Base-by-base conservation (phyloP, 352 stramenopile species). In the Pelagophyceae sp. region DNA sequence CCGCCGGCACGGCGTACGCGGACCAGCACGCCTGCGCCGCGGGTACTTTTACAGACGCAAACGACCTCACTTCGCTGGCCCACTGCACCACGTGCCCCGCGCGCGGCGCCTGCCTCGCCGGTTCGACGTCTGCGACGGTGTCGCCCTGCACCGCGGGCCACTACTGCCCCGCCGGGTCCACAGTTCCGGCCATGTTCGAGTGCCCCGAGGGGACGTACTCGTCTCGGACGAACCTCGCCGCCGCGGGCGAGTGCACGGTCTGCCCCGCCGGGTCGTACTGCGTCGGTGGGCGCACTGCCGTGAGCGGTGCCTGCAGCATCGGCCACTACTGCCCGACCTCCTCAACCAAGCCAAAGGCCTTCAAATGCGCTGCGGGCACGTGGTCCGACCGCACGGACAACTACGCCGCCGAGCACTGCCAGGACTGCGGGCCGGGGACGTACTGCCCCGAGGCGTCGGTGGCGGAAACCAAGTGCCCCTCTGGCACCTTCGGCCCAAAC, bases 21-120 rank as follows among this genome's bases (percentile, higher is more conserved):
- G 85, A 88, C 20, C 85, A 94, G 76, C 94, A 90, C 77, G 91
- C 91, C 0, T 97, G 92, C 81, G 87, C 90, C 38, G 85, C 87
- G 0, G 93, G 92, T 15, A 94, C 90, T 0, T 97, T 92, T 77
- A 81, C 77, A 1, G 78, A 85, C 40, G 82, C 86, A 32, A 91
- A 84, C 0, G 87, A 90, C 0, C 80, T 96, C 0, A 85, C 91
- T 38, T 86, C 80, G 23, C 83, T 83, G 15, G 81, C 54, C 0
- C 87, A 96, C 75, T 97, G 93, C 76, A 83, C 89, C 0, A 72
- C 81, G 17, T 97, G 93, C 77, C 84, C 88, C 33, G 82, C 86
- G 51, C 11, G 76, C 5, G n/a, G 32, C 32, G 27, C 25, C 25
- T 79, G 90, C 32, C 80, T 82, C 0, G 72, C 83, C 40, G 86